A percentile compares a stretch with the other conserved stretches of the same genome.
These are phyloP conservation scores for Cerioporus squamosus DNA, from an alignment of 1,284 basidiomycete genomes.

Conservation along the genomic window DNA sequence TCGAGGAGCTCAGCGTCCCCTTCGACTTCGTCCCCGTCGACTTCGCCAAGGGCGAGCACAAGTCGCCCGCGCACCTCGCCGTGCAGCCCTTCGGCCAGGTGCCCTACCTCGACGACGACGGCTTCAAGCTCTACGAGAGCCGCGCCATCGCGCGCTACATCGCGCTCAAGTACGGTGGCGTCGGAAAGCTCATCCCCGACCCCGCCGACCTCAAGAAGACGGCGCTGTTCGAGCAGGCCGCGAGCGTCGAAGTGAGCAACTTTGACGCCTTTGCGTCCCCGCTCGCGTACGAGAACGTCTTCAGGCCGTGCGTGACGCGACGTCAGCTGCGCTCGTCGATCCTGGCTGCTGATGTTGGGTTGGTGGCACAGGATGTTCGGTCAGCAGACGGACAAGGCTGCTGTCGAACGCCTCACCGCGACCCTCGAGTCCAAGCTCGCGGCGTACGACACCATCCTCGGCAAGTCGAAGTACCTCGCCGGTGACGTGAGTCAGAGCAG, in stretches of 20 bases:
- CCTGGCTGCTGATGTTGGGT: no score
- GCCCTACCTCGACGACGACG: constrained; percentile 61
- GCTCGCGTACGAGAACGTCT: constrained; percentile 49
- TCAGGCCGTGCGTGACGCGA: constrained; percentile 46
- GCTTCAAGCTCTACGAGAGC: constrained; percentile 52
- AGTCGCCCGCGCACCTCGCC: constrained; percentile 44
- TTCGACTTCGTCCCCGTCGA: constrained; percentile 52
- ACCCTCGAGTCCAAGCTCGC: no score
- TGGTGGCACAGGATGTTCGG: no score
- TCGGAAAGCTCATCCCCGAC: constrained; percentile 41
- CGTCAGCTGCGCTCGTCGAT: no score
- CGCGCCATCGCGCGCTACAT: constrained; percentile 59
- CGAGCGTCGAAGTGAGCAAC: constrained; percentile 53
- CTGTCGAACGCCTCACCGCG: no score
- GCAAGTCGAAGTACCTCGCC: no score
- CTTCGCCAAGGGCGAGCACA: constrained; percentile 50
- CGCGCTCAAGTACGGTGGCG: constrained; percentile 45
- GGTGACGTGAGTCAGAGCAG: no score
- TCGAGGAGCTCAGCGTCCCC: constrained; percentile 56
- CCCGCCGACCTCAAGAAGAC: constrained; percentile 38
- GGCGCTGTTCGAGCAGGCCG: constrained; percentile 61
- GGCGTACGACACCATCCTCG: no score
- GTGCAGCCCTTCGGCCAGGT: constrained; percentile 71
- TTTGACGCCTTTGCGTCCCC: constrained; percentile 50
- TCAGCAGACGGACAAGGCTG: no score